Evolutionary conservation across 495 filamentous ascomycete genomes (phyloP), one percentile per base, ranked within the genome.

Genomic region (Hypoxylon perforatum): DNA sequence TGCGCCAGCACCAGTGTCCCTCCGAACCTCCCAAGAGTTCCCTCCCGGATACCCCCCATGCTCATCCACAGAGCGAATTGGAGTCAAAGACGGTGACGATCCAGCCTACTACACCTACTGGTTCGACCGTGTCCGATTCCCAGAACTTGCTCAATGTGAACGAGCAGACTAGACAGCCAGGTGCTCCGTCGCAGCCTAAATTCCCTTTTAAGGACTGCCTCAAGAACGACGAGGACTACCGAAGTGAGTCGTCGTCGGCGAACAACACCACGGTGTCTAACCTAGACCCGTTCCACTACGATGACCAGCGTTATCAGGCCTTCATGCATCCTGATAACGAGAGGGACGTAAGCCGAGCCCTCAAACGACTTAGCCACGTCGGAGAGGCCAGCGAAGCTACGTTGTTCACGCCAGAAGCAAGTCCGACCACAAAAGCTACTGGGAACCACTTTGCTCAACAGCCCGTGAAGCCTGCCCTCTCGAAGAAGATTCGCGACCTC

Each of bases 141-240:
- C 60, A 73, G 11, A 57, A 68, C 22, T 61, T 73, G 7, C 64
- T 73, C 1, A 44, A 71, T n/a, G 54, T 48, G 6, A 61, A 73
- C 10, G 67, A 59, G n/a, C 18, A 47, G 18, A 55, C 21, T 12
- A 45, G 60, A 10, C 30, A 42, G 23, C 48, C 48, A 10, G 35
- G 48, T 33, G 36, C 25, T 21, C 71, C 25, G 36, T 41, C 42
- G 4, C 61, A 48, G 21, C 49, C 53, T 2, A 57, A 41, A 11
- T 45, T 42, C 25, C 28, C 28, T 7, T 30, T 23, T 12, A 56
- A 39, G 17, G 41, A 41, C 14, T 12, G 41, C 28, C 30, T 21
- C 23, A 44, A 53, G 28, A 17, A 8, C 28, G n/a, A 70, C 25
- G 22, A 64, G 42, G 5, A 70, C 30, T n/a, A 15, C 14, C 33